Conservation (phyloP, 768 basidiomycete genomes). For the Suillus luteus region DNA sequence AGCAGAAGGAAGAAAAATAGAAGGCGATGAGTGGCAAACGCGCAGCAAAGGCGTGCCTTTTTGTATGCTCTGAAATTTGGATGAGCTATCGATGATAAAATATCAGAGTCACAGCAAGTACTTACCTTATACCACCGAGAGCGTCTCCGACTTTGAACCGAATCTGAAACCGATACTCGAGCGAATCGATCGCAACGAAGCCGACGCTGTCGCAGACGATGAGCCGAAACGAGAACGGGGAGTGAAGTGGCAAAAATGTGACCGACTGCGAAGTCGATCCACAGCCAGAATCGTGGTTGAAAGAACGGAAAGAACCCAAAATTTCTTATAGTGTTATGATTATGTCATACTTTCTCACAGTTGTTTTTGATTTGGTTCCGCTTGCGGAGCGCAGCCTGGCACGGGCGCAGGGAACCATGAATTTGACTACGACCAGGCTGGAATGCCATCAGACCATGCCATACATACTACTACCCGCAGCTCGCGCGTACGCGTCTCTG, state of each 20-base stretch:
- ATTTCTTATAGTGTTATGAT: conserved; percentile 31
- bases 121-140: conserved; percentile 24
- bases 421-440: not conserved
- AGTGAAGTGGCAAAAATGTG: conserved; percentile 38
- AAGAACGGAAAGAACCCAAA: conserved; percentile 22
- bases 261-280: conserved; percentile 52
- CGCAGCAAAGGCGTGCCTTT: conserved; percentile 96
- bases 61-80: conserved; percentile 40
- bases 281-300: conserved; percentile 38
- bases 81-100: conserved; percentile 24
- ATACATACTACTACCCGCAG: not conserved
- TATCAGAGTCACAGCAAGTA: conserved; percentile 10
- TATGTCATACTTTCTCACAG: conserved; percentile 33
- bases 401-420: not conserved
- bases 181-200: conserved; percentile 40
- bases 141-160: conserved; percentile 19
- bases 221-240: conserved; percentile 33
- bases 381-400: not conserved
- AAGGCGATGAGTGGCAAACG: conserved; percentile 64
- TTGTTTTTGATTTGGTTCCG: conserved; percentile 12
- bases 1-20: conserved; percentile 33
- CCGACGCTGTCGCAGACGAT: conserved; percentile 45
- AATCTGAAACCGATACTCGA: conserved; percentile 32
- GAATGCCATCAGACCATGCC: not conserved
- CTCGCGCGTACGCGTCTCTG: not conserved